phyloP scores from a whole-genome alignment of 108 stramenopile genomes.

The Seminavis robusta region DNA sequence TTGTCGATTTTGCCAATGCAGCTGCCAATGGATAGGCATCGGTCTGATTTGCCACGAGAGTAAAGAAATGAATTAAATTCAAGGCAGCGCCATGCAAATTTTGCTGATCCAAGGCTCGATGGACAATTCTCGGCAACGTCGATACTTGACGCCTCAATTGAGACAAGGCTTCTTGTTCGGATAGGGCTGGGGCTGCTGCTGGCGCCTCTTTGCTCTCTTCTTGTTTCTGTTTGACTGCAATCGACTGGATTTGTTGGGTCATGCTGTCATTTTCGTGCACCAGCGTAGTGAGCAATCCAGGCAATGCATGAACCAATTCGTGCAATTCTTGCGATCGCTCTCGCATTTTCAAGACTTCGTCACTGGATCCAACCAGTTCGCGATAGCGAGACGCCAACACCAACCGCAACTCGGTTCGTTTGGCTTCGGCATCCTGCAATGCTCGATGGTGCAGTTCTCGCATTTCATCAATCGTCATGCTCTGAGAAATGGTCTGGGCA shows the following conservation, averaged over 20 bases:
- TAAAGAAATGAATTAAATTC: constrained; percentile 55
- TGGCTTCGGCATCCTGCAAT: constrained; percentile 75
- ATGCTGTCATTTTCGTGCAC: constrained; percentile 1
- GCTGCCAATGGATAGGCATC: constrained; percentile 65
- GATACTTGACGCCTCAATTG: constrained; percentile 40
- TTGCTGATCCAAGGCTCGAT: constrained; percentile 60
- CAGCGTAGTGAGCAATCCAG: constrained; percentile 59
- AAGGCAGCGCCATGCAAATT: constrained; percentile 69
- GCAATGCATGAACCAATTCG: constrained; percentile 60
- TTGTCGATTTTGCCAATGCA: constrained; percentile 29
- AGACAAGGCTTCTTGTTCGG: background rate
- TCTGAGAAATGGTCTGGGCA: constrained; percentile 33
- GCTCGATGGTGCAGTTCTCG: constrained; percentile 69
- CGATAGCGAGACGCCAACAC: constrained; percentile 84
- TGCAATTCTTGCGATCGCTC: constrained; percentile 73
- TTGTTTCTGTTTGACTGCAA: background rate
- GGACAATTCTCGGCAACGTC: constrained; percentile 54
- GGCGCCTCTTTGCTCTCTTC: constrained; percentile 6
- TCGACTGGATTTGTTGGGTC: background rate
- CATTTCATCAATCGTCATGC: constrained; percentile 88
- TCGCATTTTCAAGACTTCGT: constrained; percentile 83
- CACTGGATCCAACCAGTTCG: constrained; percentile 79
- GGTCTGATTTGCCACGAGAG: constrained; percentile 57
- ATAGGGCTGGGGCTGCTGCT: background rate
- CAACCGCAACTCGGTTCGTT: constrained; percentile 80